These are phyloP conservation scores for Pythium brachiatum DNA, from an alignment of 352 stramenopile species.

Conservation along the genomic window DNA sequence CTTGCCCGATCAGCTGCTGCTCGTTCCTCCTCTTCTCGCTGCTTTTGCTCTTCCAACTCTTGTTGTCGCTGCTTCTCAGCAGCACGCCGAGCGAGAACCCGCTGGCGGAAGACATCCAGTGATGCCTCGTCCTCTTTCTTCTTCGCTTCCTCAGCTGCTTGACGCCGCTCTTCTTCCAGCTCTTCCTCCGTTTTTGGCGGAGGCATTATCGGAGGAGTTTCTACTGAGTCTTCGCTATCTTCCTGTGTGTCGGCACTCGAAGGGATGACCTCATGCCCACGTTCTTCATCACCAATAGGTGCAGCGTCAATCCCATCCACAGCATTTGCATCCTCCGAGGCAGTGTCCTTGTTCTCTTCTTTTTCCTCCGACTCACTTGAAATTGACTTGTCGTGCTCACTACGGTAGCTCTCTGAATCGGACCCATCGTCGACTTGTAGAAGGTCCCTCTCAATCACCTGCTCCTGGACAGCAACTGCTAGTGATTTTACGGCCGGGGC, in stretches of 20 bases:
- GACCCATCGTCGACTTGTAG: background rate
- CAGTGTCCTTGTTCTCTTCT: background rate
- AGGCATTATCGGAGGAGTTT: background rate
- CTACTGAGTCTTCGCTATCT: background rate
- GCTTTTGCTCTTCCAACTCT: slow-evolving; percentile 38
- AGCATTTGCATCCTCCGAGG: background rate
- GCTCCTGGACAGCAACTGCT: background rate
- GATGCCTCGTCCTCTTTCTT: slow-evolving; percentile 53
- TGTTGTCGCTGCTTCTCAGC: slow-evolving; percentile 57
- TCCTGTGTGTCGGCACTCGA: background rate
- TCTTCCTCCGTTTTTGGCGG: slow-evolving; percentile 30
- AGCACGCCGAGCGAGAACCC: slow-evolving; percentile 57
- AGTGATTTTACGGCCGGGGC: no score
- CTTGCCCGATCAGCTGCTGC: slow-evolving; percentile 3
- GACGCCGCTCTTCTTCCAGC: slow-evolving; percentile 33
- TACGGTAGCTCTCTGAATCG: slow-evolving; percentile 3
- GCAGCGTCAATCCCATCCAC: background rate
- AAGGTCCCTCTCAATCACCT: background rate
- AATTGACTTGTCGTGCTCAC: background rate
- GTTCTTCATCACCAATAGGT: background rate
- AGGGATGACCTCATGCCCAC: background rate
- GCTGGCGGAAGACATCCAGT: slow-evolving; percentile 65
- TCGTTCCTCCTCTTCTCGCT: slow-evolving; percentile 42
- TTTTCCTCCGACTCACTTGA: background rate
- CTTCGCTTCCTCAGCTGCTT: slow-evolving; percentile 45